Base-by-base conservation (phyloP, 768 basidiomycete species). In the Tylopilus rubrobrunneus region DNA sequence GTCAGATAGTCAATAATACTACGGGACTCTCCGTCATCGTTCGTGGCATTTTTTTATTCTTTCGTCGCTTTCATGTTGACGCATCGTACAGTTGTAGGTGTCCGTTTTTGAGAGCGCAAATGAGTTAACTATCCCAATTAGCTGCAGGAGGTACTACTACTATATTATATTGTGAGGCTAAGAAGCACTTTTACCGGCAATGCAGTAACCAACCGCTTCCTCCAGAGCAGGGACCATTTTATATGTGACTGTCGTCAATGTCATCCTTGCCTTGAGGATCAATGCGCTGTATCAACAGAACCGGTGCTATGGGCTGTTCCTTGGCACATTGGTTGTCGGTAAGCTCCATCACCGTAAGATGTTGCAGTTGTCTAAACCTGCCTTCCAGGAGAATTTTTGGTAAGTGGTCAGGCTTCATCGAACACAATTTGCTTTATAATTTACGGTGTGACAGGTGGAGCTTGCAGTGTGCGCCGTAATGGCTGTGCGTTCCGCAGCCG, bases 81-180 rank as follows among this genome's bases (percentile, higher is more conserved):
- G 7, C 7, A 33, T 11, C 2, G 4, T 19, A 45, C n/a, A 64
- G 63, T 52, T 66, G 63, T 64, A 52, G 33, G 63, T 59, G 34
- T 45, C 15, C 21, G 7, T 36, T 31, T 43, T 14, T 5, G 9
- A 39, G 17, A 33, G 9, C 49, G 34, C 5, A 39, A 39, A 39
- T 39, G n/a, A n/a, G 17, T 21, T 28, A 7, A 15, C 39, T 25
- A 50, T 14, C 27, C 2, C 23, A 21, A 33, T 7, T 17, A 65
- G 64, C 34, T 65, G 64, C 53, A 66, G 52, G 56, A 2, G 31
- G 36, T 65, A 66, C 55, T 64, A 56, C 40, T 59, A 58, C 28
- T 65, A 64, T n/a, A 9, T 55, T 1, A 61, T 51, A 48, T 45
- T 66, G 64, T 67, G 53, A 51, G 58, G 23, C 21, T 21, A 0